Percentiles rank a stretch among this genome's conserved stretches.
phyloP scores from a whole-genome alignment of 495 filamentous ascomycete genomes.

The Xylaria palmicola region DNA sequence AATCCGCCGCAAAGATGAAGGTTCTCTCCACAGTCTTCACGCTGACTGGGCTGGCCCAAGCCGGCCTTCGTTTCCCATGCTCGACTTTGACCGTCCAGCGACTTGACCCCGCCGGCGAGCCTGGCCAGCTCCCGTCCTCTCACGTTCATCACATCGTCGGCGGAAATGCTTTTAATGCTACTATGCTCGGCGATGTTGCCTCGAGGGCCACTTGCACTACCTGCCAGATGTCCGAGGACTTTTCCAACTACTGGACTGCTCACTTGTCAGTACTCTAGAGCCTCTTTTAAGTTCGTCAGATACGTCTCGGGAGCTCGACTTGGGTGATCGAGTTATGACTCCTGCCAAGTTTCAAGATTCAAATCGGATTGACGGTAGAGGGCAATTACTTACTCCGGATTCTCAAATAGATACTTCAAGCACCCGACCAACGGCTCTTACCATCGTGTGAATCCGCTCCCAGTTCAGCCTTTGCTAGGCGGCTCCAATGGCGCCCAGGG shows the following conservation, averaged over 20 bases:
- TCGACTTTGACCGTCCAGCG: conserved; percentile 49
- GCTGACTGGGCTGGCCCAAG: conserved; percentile 38
- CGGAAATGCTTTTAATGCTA: conserved; percentile 50
- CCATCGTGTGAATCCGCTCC: conserved; percentile 49
- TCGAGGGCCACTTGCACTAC: conserved; percentile 46
- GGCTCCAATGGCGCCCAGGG: conserved; percentile 44
- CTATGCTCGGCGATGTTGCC: conserved; percentile 46
- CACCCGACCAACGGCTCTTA: conserved; percentile 50
- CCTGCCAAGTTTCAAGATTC: background rate
- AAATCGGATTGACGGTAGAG: background rate
- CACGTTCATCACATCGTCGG: conserved; percentile 55
- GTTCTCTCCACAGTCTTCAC: conserved; percentile 37
- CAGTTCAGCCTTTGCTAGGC: conserved; percentile 27
- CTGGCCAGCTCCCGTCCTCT: conserved; percentile 41
- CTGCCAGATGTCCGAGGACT: conserved; percentile 49
- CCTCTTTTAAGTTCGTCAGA: no score
- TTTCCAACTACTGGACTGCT: conserved; percentile 46
- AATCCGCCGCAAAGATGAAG: conserved; percentile 39
- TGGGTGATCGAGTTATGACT: no score
- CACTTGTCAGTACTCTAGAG: background rate
- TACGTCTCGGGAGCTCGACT: no score
- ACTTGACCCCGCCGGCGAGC: conserved; percentile 50
- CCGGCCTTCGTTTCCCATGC: conserved; percentile 51
- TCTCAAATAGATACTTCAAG: conserved; percentile 29
- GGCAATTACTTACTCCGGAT: background rate